Evolutionary conservation across 768 basidiomycete genomes (phyloP), one percentile per base, ranked within the genome.

Genomic region (Auricularia auricula-judae): DNA sequence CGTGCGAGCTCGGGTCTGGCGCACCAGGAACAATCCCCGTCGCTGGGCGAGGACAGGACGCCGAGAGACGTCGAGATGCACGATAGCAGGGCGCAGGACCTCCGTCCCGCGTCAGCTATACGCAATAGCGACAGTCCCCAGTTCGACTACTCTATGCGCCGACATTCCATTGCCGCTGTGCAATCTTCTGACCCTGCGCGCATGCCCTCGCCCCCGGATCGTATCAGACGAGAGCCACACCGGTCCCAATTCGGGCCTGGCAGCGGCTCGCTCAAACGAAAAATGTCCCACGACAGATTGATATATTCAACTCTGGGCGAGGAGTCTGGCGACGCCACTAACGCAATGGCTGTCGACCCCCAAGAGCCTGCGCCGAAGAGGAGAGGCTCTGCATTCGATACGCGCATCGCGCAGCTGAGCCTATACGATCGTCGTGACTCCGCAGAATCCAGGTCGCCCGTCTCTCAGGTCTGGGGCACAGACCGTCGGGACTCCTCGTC

Each of bases 371-470:
- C 88, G 18, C 83, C 87, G 59, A 94, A 94, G 74, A 85, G 92
- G 68, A 84, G 92, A 60, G 88, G 90, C 36, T 94, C 93, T 18
- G 84, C 88, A 29, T 82, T 91, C 69, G 92, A 93, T 68, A 86
- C 88, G 7, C 79, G 86, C 62, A 84, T 93, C 68, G 85, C 86
- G 14, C 86, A 88, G 69, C 78, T 91, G 69, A 87, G 83, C 72
- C 76, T 92, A 68, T 83, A 87, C 71, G 89, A 93, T 72, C 86
- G 89, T 62, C 83, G 91, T 66, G 84, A 85, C 71, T 91, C 90
- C 21, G 79, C 86, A 33, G 90, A 91, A 73, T 82, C 86, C 18
- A 82, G 88, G 21, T 62, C 63, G 18, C 64, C 63, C 44, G 53
- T 47, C n/a, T 67, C 73, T 11, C 81, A 81, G 64, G 86, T 84